Base-by-base conservation (phyloP, 306 rosid genomes). In the Argentina anserina region DNA sequence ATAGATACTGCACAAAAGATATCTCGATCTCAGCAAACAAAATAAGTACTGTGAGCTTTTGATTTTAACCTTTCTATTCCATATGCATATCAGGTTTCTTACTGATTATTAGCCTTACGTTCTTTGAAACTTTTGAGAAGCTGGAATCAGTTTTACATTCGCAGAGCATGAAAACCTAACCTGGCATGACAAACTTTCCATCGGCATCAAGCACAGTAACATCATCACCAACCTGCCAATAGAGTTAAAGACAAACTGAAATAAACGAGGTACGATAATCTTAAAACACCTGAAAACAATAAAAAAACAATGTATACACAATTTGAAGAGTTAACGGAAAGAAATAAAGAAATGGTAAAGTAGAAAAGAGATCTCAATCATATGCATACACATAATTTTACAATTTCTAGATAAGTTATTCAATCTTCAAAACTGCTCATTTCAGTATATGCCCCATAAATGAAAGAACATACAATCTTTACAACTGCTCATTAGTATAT, bases 171-270 rank as follows among this genome's bases (percentile, higher is more conserved):
- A 70, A 78, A 81, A 46, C 49, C 75, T 70, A 83, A 89, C 98
- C 98, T 71, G 98, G 98, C 97, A 93, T 93, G 76, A 93, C 97
- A 89, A 74, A 89, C 84, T 93, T 93, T 69, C 94, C 97, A 52
- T 89, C 87, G 72, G 98, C 98, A 82, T 93, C 96, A 23, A 93
- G 72, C 65, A 93, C 94, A 7, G 78, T 77, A 59, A 93, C 96
- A 34, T 89, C 96, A 75, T 91, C 97, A 21, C 86, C 90, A 59
- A 87, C 97, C 97, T 93, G 79, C 40, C 71, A 65, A 72, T 67
- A 74, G 64, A 72, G 80, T 75, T 74, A 3, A 29, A 60, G 73
- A 28, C 14, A 14, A 21, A 21, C 11, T 59, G 3, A n/a, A 55
- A 25, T 21, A 12, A 45, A 28, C n/a, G 46, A 15, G 33, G 31